Base-by-base conservation (phyloP, 768 basidiomycete species). In the Auricularia cornea region DNA sequence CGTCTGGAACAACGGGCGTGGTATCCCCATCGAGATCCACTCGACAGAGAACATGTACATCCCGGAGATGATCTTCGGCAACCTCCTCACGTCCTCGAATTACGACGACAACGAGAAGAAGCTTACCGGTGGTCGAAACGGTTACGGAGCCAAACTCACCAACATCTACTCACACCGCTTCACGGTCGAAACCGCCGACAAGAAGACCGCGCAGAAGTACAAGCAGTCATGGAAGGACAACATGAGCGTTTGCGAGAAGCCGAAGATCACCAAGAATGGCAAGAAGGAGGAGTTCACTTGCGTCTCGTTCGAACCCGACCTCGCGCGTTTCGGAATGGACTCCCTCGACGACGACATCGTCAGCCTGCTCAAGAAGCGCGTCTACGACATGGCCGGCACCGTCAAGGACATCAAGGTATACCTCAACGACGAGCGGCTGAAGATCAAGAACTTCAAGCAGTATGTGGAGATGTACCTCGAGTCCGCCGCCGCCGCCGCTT, bases 51-150 rank as follows among this genome's bases (percentile, higher is more conserved):
- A 91, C 71, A 89, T 96, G 6, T 96, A 92, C 73, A 97, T 99
- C 63, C 97, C 97, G 0, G 93, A 98, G 72, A 81, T 99, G 65
- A 98, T 99, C 69, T 99, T 99, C 69, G 97, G 97, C 5, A 88
- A 97, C 72, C 82, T 99, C 20, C 81, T 98, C 28, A 91, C 96
- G 1, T 92, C 89, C 12, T 96, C 94, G 54, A 98, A 98, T 79
- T 98, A 96, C 70, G 96, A 99, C 74, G 97, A 99, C 69, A 90
- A 94, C 74, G 95, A 99, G 79, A 97, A 94, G 83, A 98, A 97
- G 77, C 83, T 98, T 59, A 98, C 94, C 0, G 97, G 97, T 75
- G 97, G 97, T 74, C 87, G 97, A 70, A 99, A 99, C 70, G 97
- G 97, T 71, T 98, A 93, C 70, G 97, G 97, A 69, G 97, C 97